Conservation (phyloP, 768 basidiomycete species). For the Auricularia heimuer region DNA sequence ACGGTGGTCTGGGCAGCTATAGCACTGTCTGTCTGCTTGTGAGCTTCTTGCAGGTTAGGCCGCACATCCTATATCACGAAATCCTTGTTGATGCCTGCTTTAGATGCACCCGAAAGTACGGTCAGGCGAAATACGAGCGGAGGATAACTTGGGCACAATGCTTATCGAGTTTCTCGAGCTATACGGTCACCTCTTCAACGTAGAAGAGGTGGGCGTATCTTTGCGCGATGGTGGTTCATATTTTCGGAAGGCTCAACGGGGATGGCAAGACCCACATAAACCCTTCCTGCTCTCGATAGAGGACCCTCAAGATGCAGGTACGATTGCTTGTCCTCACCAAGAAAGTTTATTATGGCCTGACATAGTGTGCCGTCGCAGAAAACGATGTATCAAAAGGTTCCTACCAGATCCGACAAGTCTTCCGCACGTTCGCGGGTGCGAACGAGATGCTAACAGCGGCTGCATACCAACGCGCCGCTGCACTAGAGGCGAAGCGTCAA, state of each 20-base stretch:
- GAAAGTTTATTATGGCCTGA: neutral
- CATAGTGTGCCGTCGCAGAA: conserved; percentile 31
- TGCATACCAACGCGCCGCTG: conserved; percentile 53
- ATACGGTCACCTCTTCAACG: conserved; percentile 89
- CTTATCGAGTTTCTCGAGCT: conserved; percentile 96
- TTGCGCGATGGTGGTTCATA: conserved; percentile 82
- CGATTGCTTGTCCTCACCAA: conserved; percentile 42
- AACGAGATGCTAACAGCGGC: conserved; percentile 55
- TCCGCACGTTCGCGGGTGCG: conserved; percentile 73
- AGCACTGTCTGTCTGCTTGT: conserved; percentile 88
- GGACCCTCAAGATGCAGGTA: conserved; percentile 67
- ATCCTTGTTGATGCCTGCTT: neutral
- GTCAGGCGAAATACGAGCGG: conserved; percentile 75
- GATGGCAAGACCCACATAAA: conserved; percentile 63
- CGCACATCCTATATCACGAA: neutral
- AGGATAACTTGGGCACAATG: conserved; percentile 84
- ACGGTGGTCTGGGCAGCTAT: conserved; percentile 90
- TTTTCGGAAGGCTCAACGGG: conserved; percentile 69
- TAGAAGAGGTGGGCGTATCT: conserved; percentile 81
- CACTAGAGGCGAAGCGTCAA: conserved; percentile 45
- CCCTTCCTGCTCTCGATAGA: conserved; percentile 69
- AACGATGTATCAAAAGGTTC: conserved; percentile 92
- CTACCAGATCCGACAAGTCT: conserved; percentile 72
- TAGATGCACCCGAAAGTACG: conserved; percentile 94
- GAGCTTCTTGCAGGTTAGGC: conserved; percentile 76